phyloP scores from a whole-genome alignment of 768 basidiomycete genomes.

The Russula sp. region DNA sequence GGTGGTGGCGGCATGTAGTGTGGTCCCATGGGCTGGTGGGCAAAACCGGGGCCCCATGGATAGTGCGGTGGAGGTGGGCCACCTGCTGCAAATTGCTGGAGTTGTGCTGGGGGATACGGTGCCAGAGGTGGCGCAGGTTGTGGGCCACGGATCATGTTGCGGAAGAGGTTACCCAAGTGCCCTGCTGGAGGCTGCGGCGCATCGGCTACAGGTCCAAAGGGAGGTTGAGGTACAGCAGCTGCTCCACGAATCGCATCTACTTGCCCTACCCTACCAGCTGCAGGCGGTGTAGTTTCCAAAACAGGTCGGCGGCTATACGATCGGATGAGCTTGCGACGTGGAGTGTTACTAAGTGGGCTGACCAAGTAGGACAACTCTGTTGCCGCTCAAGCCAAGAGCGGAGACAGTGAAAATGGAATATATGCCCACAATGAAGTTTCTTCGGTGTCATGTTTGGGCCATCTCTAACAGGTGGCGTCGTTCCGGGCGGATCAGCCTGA shows the following conservation, averaged over 20 bases:
- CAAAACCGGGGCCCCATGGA: slow-evolving; percentile 48
- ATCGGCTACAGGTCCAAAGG: slow-evolving; percentile 30
- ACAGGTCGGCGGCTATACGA: slow-evolving; percentile 21
- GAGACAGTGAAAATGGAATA: slow-evolving; percentile 97
- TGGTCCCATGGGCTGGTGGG: slow-evolving; percentile 46
- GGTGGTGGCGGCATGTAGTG: slow-evolving; percentile 25
- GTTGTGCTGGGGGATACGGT: slow-evolving; percentile 19
- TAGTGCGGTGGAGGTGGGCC: slow-evolving; percentile 42
- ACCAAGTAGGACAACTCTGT: slow-evolving; percentile 99
- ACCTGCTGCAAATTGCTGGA: slow-evolving; percentile 24
- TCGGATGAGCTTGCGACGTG: slow-evolving; percentile 2
- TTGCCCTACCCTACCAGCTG: slow-evolving; percentile 13
- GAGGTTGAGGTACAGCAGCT: slow-evolving; percentile 29
- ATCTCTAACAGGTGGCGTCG: slow-evolving; percentile 33
- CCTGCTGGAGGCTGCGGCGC: slow-evolving; percentile 32
- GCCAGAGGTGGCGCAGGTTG: slow-evolving; percentile 20
- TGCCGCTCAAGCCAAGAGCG: slow-evolving; percentile 97
- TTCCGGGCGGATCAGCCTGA: slow-evolving; percentile 21
- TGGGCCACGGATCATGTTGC: slow-evolving; percentile 14
- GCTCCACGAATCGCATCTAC: slow-evolving; percentile 15
- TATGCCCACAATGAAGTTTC: slow-evolving; percentile 92
- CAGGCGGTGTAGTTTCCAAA: slow-evolving; percentile 10
- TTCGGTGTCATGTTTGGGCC: slow-evolving; percentile 95
- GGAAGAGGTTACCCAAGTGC: slow-evolving; percentile 24
- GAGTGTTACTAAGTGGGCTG: slow-evolving; percentile 26